Evolutionary conservation across 805 yeast species (phyloP), one percentile per base, ranked within the genome.

Genomic region (Candida oleophila): DNA sequence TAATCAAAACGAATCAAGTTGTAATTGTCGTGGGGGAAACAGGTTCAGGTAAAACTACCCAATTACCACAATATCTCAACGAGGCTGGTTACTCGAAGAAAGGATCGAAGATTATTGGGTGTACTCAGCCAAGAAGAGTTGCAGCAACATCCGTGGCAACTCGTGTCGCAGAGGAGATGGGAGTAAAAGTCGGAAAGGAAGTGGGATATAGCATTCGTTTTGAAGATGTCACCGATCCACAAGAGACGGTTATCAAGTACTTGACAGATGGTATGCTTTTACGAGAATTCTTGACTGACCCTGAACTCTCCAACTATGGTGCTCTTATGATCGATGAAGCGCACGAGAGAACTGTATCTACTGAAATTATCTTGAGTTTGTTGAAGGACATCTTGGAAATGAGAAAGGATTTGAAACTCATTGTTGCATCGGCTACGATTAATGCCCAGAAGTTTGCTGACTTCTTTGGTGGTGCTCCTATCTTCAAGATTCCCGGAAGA

Each of bases 271-370:
- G 99, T 76, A 88, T 90, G 89, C 73, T 94, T 18, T 71, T 91
- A 30, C 69, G 97, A 48, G 99, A 94, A 65, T 85, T 89, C 53
- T 66, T 91, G 30, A 71, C 77, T 1, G 97, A 91, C 60, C 88
- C 95, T 0, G 80, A 80, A 38, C 65, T 91, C 36, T 65, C 74
- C 1, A 69, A 66, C 2, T 92, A 91, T 60, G 80, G 94, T 1
- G 96, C 87, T 1, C 74, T 92, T 46, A 90, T 92, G 86, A 84
- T 92, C 41, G 99, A 92, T 66, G 99, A 92, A 65, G 99, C 99
- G 0, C 99, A 94, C 61, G 99, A 94, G 62, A 76, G 99, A 48
- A 94, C 98, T 0, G 71, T 92, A 36, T 84, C 92, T n/a, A 92
- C 98, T 0, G 99, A 92, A 65, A 72, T 80, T 2, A 60, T 92